A percentile compares a stretch with the other conserved stretches of the same genome.
phyloP scores from a whole-genome alignment of 2,329 filamentous ascomycete genomes.

The Laburnicola sp. region DNA sequence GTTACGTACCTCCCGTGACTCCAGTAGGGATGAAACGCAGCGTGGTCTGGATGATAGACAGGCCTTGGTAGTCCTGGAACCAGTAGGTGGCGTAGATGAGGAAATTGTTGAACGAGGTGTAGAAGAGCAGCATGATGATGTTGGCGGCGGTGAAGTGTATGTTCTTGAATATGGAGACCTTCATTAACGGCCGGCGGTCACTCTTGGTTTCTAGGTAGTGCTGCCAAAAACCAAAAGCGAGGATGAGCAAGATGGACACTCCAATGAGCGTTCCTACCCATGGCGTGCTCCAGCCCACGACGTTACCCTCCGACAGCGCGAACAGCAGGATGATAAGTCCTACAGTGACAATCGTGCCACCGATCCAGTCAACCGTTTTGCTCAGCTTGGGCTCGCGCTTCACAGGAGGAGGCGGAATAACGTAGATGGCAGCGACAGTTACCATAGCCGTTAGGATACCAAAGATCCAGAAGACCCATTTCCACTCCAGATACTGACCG shows the following conservation, averaged over 20 bases:
- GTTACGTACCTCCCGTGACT: constrained; percentile 51
- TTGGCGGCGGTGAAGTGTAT: constrained; percentile 64
- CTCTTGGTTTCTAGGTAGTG: constrained; percentile 59
- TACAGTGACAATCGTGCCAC: constrained; percentile 64
- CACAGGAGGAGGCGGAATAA: constrained; percentile 60
- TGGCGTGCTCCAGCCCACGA: constrained; percentile 66
- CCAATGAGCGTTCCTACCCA: constrained; percentile 66
- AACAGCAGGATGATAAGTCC: constrained; percentile 67
- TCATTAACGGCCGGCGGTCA: constrained; percentile 62
- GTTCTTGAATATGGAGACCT: constrained; percentile 65
- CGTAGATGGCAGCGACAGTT: constrained; percentile 59
- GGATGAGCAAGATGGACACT: constrained; percentile 60
- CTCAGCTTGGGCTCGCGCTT: constrained; percentile 39
- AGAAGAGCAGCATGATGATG: constrained; percentile 68
- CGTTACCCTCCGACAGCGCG: constrained; percentile 69
- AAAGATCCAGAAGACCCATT: constrained; percentile 56
- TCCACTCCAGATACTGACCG: constrained; percentile 55
- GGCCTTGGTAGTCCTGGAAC: constrained; percentile 68
- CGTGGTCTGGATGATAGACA: constrained; percentile 66
- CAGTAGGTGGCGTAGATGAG: constrained; percentile 70
- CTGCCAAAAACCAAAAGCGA: constrained; percentile 64
- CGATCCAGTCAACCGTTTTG: constrained; percentile 66
- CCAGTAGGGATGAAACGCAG: constrained; percentile 70
- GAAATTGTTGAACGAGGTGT: constrained; percentile 68
- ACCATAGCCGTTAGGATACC: constrained; percentile 63